phyloP scores from a whole-genome alignment of 139 green algal genomes.

The Micractinium conductrix region DNA sequence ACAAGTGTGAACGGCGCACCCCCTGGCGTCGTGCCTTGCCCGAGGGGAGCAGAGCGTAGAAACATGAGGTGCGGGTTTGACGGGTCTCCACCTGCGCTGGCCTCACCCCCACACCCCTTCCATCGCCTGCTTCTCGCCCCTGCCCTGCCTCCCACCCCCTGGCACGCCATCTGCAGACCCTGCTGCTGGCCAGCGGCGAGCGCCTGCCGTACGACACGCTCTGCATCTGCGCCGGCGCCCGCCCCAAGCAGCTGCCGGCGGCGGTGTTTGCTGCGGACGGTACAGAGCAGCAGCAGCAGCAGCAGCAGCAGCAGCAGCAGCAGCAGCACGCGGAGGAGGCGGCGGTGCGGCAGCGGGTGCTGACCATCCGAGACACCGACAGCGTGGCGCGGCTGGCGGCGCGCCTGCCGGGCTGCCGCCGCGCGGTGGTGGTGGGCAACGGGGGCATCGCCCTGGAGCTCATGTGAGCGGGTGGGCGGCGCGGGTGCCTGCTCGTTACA shows the following conservation, averaged over 20 bases:
- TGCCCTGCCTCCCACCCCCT: too few relatives aligned
- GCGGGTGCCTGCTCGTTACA: too few relatives aligned
- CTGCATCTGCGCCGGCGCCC: constrained; percentile 75
- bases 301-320: not conserved
- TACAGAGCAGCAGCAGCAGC: not conserved
- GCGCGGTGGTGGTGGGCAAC: constrained; percentile 84
- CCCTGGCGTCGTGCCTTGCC: not conserved
- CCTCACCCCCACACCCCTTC: not conserved
- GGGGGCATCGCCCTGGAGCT: constrained; percentile 90
- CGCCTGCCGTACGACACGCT: constrained; percentile 71
- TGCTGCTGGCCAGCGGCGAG: constrained; percentile 49
- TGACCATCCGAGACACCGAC: constrained; percentile 75
- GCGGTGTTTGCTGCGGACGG: not conserved
- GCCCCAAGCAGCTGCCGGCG: constrained; percentile 59
- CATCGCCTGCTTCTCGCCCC: too few relatives aligned
- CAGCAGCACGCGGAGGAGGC: not conserved
- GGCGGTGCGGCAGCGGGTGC: not conserved
- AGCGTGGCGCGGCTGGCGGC: constrained; percentile 56
- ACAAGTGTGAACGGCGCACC: not conserved
- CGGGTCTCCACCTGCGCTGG: not conserved
- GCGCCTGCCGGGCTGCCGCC: constrained; percentile 37
- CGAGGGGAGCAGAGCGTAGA: too few relatives aligned
- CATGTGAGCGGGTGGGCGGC: constrained; percentile 32
- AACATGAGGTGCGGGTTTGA: too few relatives aligned
- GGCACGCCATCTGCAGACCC: constrained; percentile 31